A percentile compares a stretch with the other conserved stretches of the same genome.
These are phyloP conservation scores for Lyophyllum shimeji DNA, from an alignment of 768 basidiomycete species.

Conservation along the genomic window DNA sequence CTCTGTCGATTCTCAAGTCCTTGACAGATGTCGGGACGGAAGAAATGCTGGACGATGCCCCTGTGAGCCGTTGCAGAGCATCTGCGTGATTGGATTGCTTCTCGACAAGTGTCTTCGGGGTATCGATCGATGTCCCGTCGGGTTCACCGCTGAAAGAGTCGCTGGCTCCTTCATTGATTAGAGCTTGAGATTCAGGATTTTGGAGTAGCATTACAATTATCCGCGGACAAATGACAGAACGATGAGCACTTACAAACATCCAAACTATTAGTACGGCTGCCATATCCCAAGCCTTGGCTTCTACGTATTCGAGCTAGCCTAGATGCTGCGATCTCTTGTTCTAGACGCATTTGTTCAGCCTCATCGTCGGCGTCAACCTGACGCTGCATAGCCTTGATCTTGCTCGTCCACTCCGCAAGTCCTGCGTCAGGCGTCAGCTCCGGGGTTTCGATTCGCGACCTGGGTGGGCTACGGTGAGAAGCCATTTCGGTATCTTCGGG, in stretches of 20 bases:
- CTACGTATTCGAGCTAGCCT: constrained; percentile 48
- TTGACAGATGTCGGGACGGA: not conserved
- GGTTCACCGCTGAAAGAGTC: not conserved
- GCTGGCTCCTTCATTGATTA: constrained; percentile 2
- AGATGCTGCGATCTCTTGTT: constrained; percentile 61
- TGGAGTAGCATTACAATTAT: not conserved
- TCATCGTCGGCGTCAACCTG: constrained; percentile 84
- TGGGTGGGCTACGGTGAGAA: not conserved
- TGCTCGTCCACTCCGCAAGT: constrained; percentile 80
- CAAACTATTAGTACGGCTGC: constrained; percentile 35
- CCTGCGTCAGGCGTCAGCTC: constrained; percentile 56
- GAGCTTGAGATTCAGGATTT: constrained; percentile 3
- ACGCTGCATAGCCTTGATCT: constrained; percentile 76
- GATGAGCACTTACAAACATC: constrained; percentile 45
- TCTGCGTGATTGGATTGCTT: constrained; percentile 44
- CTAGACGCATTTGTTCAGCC: constrained; percentile 68
- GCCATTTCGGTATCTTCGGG: constrained; percentile 4
- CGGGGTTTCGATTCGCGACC: constrained; percentile 35
- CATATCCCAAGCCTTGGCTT: constrained; percentile 41
- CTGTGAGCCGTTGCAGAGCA: constrained; percentile 46
- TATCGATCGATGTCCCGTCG: constrained; percentile 20
- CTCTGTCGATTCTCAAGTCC: constrained; percentile 15
- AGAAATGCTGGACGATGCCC: not conserved
- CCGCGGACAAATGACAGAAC: not conserved
- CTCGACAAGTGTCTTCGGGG: constrained; percentile 28